Percentiles rank a stretch among this genome's conserved stretches.
phyloP scores from a whole-genome alignment of 352 stramenopile genomes.

The Phytophthora ohioensis region DNA sequence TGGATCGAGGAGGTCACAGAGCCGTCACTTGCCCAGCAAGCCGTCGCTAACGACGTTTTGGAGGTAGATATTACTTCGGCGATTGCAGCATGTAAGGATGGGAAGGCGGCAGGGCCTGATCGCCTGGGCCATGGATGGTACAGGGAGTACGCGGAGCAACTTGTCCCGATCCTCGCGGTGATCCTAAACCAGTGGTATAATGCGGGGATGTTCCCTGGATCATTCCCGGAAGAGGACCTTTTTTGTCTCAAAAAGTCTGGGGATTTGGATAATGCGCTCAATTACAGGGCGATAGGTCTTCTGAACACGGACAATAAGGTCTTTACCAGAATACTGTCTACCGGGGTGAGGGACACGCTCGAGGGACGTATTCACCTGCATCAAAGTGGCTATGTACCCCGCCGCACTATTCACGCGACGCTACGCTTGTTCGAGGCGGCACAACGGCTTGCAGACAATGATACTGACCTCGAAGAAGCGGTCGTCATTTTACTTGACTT shows the following conservation, averaged over 20 bases:
- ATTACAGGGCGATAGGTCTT: not conserved
- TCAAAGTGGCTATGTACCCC: slow-evolving; percentile 12
- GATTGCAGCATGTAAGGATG: not conserved
- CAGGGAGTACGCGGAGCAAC: rapidly evolving
- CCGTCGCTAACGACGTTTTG: not conserved
- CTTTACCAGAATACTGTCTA: not conserved
- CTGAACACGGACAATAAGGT: slow-evolving; percentile 7
- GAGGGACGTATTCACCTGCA: not conserved
- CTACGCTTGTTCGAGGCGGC: slow-evolving; percentile 11
- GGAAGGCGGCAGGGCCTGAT: not conserved
- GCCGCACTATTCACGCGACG: slow-evolving; percentile 2
- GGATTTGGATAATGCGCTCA: not conserved
- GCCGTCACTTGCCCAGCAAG: not conserved
- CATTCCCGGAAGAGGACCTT: slow-evolving; percentile 4
- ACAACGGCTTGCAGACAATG: not conserved
- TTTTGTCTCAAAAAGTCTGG: slow-evolving; percentile 10
- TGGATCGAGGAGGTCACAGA: not conserved
- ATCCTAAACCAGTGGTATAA: not conserved
- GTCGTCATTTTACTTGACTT: slow-evolving; percentile 16
- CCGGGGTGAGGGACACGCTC: not conserved
- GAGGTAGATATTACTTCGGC: not conserved
- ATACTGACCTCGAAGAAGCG: not conserved
- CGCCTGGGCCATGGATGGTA: not conserved
- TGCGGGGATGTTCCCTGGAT: not conserved
- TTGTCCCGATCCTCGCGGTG: not conserved